Percentiles rank a stretch among this genome's conserved stretches.
phyloP scores from a whole-genome alignment of 495 filamentous ascomycete genomes.

The Parathielavia appendiculata region DNA sequence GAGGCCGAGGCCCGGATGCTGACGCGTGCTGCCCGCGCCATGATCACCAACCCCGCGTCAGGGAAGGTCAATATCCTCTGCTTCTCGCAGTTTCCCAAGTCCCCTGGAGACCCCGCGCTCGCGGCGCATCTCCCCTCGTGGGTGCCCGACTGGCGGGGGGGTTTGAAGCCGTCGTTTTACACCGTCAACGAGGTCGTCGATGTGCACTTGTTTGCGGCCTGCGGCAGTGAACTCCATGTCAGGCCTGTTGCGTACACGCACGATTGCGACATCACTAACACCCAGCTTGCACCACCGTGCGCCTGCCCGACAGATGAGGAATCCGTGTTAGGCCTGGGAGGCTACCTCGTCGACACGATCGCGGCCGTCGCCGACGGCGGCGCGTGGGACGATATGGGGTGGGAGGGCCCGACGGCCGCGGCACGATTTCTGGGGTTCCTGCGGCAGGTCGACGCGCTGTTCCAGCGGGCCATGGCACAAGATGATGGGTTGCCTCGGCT shows the following conservation, averaged over 20 bases:
- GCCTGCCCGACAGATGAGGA: too few relatives aligned
- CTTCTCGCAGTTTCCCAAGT: neutral
- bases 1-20: neutral
- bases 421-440: neutral
- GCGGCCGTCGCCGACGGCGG: neutral
- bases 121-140: neutral
- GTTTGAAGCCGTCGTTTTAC: neutral
- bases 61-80: neutral
- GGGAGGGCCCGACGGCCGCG: neutral
- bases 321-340: neutral
- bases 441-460: neutral
- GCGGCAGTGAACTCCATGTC: neutral
- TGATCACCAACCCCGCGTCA: neutral
- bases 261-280: too few relatives aligned
- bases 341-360: neutral
- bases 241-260: neutral
- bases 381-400: neutral
- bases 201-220: neutral
- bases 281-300: too few relatives aligned
- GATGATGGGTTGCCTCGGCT: neutral
- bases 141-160: neutral
- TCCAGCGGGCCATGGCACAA: neutral
- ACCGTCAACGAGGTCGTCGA: neutral
- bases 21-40: neutral
- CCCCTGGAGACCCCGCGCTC: neutral